Evolutionary conservation across 2,329 filamentous ascomycete genomes (phyloP).

Genomic region (Truncatella angustata): DNA sequence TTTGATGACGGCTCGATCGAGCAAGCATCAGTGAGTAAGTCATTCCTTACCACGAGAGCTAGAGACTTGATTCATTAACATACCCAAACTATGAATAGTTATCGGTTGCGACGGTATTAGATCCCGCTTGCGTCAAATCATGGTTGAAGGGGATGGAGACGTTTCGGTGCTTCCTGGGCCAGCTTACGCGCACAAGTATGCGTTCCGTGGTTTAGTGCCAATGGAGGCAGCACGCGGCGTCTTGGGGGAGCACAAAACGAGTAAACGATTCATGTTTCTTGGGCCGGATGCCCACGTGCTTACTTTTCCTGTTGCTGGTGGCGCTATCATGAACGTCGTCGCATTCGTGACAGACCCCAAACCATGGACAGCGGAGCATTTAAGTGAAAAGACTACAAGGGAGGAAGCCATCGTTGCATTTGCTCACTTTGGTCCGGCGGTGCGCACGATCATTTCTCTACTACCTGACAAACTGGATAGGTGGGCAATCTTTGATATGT

Average conservation of each 20-base stretch:
- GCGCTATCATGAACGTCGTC: background rate
- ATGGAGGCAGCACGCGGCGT: slow-evolving; percentile 43
- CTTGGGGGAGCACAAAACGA: slow-evolving; percentile 30
- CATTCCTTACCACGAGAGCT: too few species aligned
- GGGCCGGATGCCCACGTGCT: background rate
- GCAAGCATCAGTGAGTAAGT: too few species aligned
- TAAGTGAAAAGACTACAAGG: slow-evolving; percentile 12
- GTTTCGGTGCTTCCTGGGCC: slow-evolving; percentile 42
- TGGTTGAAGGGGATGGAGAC: slow-evolving; percentile 39
- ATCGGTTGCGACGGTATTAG: slow-evolving; percentile 49
- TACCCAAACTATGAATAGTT: slow-evolving; percentile 24
- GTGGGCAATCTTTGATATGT: too few species aligned
- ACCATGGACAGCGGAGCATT: background rate
- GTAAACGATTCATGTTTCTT: background rate
- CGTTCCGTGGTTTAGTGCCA: slow-evolving; percentile 48
- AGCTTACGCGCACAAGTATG: slow-evolving; percentile 50
- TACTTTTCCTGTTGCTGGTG: background rate
- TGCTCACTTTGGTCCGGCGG: too few species aligned
- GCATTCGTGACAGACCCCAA: background rate
- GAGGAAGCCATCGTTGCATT: too few species aligned
- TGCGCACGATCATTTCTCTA: too few species aligned
- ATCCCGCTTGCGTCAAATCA: slow-evolving; percentile 40
- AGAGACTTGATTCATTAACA: background rate
- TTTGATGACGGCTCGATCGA: too few species aligned
- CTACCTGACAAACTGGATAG: too few species aligned